Conservation (phyloP, 2,329 filamentous ascomycete species). For the Colletotrichum musicola region DNA sequence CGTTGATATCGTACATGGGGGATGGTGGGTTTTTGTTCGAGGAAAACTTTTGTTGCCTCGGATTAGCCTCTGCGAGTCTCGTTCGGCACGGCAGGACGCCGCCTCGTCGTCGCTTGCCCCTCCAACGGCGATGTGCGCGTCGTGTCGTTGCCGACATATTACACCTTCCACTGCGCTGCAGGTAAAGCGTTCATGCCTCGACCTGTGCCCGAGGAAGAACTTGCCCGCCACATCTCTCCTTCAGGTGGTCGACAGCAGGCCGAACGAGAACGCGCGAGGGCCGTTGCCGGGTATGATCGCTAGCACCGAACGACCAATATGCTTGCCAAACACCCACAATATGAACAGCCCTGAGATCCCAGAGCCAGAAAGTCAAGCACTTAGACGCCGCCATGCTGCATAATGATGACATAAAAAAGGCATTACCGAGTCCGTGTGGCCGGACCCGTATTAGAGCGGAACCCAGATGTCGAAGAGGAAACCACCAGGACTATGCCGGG, state of each 20-base stretch:
- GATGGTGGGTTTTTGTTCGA: constrained; percentile 8
- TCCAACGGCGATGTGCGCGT: background rate
- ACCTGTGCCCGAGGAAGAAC: constrained; percentile 8
- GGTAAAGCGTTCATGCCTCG: constrained; percentile 9
- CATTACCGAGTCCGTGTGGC: constrained; percentile 38
- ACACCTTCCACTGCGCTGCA: constrained; percentile 28
- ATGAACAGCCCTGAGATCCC: constrained; percentile 41
- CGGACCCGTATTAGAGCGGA: constrained; percentile 30
- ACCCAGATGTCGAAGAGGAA: constrained; percentile 27
- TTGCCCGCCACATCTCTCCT: constrained; percentile 16
- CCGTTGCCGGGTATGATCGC: constrained; percentile 20
- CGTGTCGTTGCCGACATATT: background rate
- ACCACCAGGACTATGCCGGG: constrained; percentile 45
- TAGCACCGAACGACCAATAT: constrained; percentile 36
- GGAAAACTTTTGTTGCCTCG: constrained; percentile 18
- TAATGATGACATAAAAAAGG: constrained; percentile 49
- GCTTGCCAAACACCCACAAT: constrained; percentile 38
- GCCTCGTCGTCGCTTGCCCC: constrained; percentile 7
- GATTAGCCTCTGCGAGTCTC: constrained; percentile 36
- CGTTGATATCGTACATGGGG: constrained; percentile 37
- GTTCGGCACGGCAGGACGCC: background rate
- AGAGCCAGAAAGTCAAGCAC: constrained; percentile 41
- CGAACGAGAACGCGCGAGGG: constrained; percentile 28
- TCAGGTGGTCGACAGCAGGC: background rate
- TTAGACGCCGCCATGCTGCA: constrained; percentile 53